Percentiles rank a stretch among this genome's conserved stretches.
Conservation (phyloP, 2,329 filamentous ascomycete genomes). For the Mycogone perniciosa region DNA sequence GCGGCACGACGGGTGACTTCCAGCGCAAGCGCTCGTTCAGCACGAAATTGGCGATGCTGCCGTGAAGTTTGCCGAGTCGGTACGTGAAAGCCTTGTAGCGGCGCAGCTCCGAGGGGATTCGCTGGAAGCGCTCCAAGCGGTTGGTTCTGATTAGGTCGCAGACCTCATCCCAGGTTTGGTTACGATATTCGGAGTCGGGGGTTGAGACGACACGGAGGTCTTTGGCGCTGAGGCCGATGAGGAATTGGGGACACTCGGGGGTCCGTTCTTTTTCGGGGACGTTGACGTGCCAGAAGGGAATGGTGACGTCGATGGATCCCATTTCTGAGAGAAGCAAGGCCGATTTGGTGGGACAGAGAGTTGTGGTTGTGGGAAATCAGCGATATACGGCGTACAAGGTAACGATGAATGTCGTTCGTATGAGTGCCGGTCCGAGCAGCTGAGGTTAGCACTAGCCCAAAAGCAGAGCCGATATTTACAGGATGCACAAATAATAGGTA, state of each 20-base stretch:
- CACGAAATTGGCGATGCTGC: conserved; percentile 73
- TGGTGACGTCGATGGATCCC: conserved; percentile 27
- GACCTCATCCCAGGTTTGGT: conserved; percentile 65
- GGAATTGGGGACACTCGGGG: conserved; percentile 63
- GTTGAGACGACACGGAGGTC: conserved; percentile 65
- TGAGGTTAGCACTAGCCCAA: too few relatives aligned
- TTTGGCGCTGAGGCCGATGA: conserved; percentile 58
- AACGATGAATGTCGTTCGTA: too few relatives aligned
- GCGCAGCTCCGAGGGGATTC: conserved; percentile 70
- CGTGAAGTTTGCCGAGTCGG: conserved; percentile 58
- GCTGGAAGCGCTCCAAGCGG: conserved; percentile 68
- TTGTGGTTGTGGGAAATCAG: background rate
- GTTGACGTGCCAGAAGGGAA: conserved; percentile 80
- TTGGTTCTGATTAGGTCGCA: conserved; percentile 56
- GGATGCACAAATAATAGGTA: background rate
- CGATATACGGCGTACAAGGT: too few relatives aligned
- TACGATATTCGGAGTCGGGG: conserved; percentile 58
- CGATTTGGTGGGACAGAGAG: background rate
- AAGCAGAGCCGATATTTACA: too few relatives aligned
- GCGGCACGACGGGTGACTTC: conserved; percentile 39
- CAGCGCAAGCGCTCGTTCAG: conserved; percentile 64
- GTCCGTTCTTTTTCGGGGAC: conserved; percentile 57
- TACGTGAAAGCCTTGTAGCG: conserved; percentile 67
- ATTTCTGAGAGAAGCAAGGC: conserved; percentile 20
- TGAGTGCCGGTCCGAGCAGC: too few relatives aligned